Evolutionary conservation across 306 rosid species (phyloP).

Genomic region (Vigna angularis): DNA sequence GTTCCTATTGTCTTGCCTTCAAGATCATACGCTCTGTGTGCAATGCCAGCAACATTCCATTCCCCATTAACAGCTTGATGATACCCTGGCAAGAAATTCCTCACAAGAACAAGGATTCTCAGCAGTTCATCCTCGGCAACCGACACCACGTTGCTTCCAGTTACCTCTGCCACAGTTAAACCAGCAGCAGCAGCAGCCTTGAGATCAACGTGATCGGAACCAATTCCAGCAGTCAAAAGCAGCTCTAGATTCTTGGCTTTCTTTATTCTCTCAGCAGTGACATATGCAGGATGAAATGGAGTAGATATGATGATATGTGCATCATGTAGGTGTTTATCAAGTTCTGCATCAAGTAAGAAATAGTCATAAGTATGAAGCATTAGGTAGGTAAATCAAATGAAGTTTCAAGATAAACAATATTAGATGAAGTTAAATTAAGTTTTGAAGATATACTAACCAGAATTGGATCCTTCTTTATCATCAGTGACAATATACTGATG

Average conservation of each 20-base stretch:
- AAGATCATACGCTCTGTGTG: constrained; percentile 92
- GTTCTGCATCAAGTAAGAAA: constrained; percentile 56
- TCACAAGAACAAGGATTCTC: constrained; percentile 84
- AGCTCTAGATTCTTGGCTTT: constrained; percentile 89
- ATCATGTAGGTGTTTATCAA: constrained; percentile 88
- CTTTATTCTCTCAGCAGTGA: constrained; percentile 89
- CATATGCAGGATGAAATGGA: constrained; percentile 97
- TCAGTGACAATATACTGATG: constrained; percentile 92
- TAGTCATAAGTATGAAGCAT: no score
- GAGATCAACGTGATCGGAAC: constrained; percentile 93
- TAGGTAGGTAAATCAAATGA: no score
- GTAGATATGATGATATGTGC: constrained; percentile 89
- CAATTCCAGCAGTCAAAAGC: constrained; percentile 92
- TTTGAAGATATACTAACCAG: constrained; percentile 55
- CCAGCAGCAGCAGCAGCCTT: constrained; percentile 95
- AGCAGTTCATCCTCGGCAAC: constrained; percentile 97
- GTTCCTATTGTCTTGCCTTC: constrained; percentile 95
- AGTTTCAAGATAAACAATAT: no score
- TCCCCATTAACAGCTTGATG: constrained; percentile 80
- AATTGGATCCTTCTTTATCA: constrained; percentile 88
- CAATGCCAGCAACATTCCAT: constrained; percentile 96
- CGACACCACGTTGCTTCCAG: constrained; percentile 91
- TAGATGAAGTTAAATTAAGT: no score
- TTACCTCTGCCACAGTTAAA: constrained; percentile 93
- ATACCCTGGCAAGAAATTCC: constrained; percentile 90